phyloP scores from a whole-genome alignment of 331 rosid species.

The Quercus phellos region DNA sequence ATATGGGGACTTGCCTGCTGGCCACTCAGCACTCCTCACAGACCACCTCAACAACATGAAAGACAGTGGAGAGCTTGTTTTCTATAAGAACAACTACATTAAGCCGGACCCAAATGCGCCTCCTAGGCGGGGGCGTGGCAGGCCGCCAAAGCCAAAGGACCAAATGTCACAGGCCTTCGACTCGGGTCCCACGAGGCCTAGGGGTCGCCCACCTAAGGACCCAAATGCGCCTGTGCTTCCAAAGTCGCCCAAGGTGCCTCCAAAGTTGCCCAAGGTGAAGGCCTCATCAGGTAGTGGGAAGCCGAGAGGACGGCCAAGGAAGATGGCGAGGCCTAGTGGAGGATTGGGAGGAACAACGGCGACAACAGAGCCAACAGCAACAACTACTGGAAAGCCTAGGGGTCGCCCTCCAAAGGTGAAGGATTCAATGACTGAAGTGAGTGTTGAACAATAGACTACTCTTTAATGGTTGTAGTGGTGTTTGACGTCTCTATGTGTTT shows the following conservation, averaged over 20 bases:
- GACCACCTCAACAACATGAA: conserved; percentile 66
- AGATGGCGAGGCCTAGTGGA: conserved; percentile 39
- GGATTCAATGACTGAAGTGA: conserved; percentile 52
- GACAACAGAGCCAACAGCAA: not conserved
- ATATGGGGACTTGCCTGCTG: conserved; percentile 63
- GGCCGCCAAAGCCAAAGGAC: conserved; percentile 69
- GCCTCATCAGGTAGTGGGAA: conserved; percentile 46
- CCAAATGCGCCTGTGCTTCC: conserved; percentile 48
- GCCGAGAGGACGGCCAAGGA: conserved; percentile 74
- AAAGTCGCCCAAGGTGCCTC: conserved; percentile 41
- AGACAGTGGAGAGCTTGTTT: conserved; percentile 61
- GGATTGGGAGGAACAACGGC: conserved; percentile 15
- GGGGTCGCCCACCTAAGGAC: conserved; percentile 83
- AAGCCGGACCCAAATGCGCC: conserved; percentile 64
- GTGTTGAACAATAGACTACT: conserved; percentile 42
- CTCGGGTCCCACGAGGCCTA: conserved; percentile 36
- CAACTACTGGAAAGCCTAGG: conserved; percentile 41
- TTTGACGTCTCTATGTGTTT: conserved; percentile 12
- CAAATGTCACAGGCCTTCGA: conserved; percentile 11
- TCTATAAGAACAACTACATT: conserved; percentile 65
- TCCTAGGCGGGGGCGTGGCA: conserved; percentile 81
- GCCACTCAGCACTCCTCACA: conserved; percentile 42
- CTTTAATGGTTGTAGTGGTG: conserved; percentile 1
- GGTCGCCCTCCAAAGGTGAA: conserved; percentile 86
- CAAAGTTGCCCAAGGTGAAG: conserved; percentile 42